These are phyloP conservation scores for Lunasporangiospora selenospora DNA, from an alignment of 192 early-diverging fungal species.

Conservation along the genomic window DNA sequence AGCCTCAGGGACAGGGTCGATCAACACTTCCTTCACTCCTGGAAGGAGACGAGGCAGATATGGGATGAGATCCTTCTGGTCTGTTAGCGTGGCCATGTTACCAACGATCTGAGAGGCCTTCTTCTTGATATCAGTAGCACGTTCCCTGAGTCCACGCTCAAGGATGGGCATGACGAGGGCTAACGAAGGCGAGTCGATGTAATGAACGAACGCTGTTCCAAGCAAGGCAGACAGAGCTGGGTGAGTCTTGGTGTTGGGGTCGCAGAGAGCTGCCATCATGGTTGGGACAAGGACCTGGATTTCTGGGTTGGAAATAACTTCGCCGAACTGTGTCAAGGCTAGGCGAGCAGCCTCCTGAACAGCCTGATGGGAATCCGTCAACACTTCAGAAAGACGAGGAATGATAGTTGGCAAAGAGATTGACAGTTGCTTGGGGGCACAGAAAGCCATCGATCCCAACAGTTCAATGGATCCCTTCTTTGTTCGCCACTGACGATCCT, in stretches of 20 bases:
- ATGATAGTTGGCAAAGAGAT: slow-evolving; percentile 90
- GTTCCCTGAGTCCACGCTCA: slow-evolving; percentile 89
- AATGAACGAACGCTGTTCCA: slow-evolving; percentile 96
- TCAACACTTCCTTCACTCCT: slow-evolving; percentile 86
- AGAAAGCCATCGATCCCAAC: slow-evolving; percentile 93
- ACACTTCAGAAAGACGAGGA: slow-evolving; percentile 89
- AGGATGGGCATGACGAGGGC: slow-evolving; percentile 96
- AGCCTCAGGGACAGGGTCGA: slow-evolving; percentile 96
- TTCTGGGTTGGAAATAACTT: slow-evolving; percentile 98
- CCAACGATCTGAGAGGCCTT: slow-evolving; percentile 98
- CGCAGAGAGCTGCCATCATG: slow-evolving; percentile 84
- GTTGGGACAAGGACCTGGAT: slow-evolving; percentile 91
- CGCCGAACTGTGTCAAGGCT: slow-evolving; percentile 87
- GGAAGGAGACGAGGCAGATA: slow-evolving; percentile 88
- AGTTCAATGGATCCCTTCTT: slow-evolving; percentile 97
- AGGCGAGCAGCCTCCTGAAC: slow-evolving; percentile 88
- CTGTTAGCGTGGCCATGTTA: slow-evolving; percentile 96
- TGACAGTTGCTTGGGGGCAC: slow-evolving; percentile 95
- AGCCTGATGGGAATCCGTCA: slow-evolving; percentile 92
- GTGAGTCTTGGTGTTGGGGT: slow-evolving; percentile 89
- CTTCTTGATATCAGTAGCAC: slow-evolving; percentile 91
- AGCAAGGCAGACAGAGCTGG: slow-evolving; percentile 84
- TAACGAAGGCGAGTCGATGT: slow-evolving; percentile 96
- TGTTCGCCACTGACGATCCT: slow-evolving; percentile 94
- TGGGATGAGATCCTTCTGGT: slow-evolving; percentile 90